Conservation (phyloP, 1,139 yeast species). For the Saccharomyces hybrid region DNA sequence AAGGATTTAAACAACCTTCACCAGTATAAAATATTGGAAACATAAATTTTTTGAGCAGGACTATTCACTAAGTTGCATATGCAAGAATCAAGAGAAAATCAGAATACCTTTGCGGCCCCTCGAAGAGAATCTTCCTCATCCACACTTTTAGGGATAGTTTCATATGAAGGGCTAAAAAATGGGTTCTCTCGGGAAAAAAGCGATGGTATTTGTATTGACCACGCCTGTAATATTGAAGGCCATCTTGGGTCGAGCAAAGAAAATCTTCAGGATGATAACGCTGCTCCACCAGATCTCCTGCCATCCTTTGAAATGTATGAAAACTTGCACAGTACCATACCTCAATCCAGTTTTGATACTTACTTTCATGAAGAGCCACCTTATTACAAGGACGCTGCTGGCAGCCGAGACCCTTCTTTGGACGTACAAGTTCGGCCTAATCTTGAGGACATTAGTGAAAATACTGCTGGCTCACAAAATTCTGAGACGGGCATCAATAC, state of each 20-base stretch:
- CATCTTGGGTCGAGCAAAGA: background rate
- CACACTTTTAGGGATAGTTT: background rate
- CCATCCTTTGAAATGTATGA: conserved; percentile 9
- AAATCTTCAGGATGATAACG: background rate
- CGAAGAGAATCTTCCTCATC: background rate
- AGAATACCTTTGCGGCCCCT: background rate
- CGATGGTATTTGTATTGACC: background rate
- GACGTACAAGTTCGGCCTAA: background rate
- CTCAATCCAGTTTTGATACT: conserved; percentile 1
- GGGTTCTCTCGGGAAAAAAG: background rate
- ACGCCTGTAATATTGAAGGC: background rate
- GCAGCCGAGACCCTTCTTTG: background rate
- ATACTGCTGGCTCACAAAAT: background rate
- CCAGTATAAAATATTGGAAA: too few species aligned
- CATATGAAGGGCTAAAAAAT: background rate
- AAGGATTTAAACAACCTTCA: too few species aligned
- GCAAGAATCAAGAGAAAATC: background rate
- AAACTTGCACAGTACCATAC: conserved; percentile 6
- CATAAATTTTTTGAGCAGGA: too few species aligned
- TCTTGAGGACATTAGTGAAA: background rate
- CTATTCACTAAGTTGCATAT: background rate
- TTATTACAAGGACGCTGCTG: conserved; percentile 2
- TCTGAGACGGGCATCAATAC: background rate
- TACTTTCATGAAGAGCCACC: conserved; percentile 5
- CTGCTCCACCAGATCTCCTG: conserved; percentile 3